Percentiles rank a stretch among this genome's conserved stretches.
Evolutionary conservation across 169 alveolate species (phyloP).

Genomic region (Cryptosporidium sp.): DNA sequence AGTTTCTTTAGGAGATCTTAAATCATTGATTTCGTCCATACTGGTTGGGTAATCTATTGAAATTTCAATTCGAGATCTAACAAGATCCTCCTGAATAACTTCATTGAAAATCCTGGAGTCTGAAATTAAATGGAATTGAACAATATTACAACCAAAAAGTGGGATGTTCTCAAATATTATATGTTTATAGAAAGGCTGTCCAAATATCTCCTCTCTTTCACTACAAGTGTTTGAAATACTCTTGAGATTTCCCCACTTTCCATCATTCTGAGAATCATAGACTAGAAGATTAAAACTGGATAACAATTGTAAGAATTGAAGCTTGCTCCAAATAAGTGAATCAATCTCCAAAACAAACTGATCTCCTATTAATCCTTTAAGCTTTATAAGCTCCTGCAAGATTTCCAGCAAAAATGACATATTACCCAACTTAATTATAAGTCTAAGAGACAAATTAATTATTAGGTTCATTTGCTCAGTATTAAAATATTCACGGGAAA

Average conservation of each 20-base stretch:
- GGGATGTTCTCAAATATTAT: constrained; percentile 15
- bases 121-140: constrained; percentile 38
- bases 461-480: constrained; percentile 38
- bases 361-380: not conserved
- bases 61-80: constrained; percentile 48
- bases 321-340: constrained; percentile 21
- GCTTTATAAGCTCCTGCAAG: not conserved
- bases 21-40: not conserved
- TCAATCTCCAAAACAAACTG: constrained; percentile 10
- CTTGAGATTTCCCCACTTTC: not conserved
- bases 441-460: constrained; percentile 4
- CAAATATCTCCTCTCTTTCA: not conserved
- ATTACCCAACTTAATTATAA: constrained; percentile 4
- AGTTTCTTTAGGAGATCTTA: not conserved
- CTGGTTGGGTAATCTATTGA: not conserved
- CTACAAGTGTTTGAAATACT: not conserved
- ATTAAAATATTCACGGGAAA: constrained; percentile 29
- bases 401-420: constrained; percentile 26
- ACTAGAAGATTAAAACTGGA: constrained; percentile 12
- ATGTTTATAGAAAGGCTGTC: constrained; percentile 19
- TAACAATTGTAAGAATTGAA: constrained; percentile 13
- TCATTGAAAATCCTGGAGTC: constrained; percentile 49
- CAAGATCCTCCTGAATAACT: constrained; percentile 28
- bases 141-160: constrained; percentile 55
- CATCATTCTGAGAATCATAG: not conserved